These are phyloP conservation scores for Tetrastigma voinierianum DNA, from an alignment of 164 flowering plant species.

Conservation along the genomic window DNA sequence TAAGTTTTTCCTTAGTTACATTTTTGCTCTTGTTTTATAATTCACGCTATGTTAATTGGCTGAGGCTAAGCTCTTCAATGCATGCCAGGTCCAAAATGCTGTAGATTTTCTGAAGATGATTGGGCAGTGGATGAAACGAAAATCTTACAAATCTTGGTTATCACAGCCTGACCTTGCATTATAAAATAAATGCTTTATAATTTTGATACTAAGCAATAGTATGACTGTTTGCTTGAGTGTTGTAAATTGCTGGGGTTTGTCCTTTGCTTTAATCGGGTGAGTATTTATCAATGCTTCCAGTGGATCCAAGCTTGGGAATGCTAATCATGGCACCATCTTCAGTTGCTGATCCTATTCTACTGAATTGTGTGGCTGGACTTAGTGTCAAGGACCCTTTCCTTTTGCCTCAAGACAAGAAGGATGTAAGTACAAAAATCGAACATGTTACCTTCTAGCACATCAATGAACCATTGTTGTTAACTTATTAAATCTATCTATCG, in stretches of 20 bases:
- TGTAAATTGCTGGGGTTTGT: neutral
- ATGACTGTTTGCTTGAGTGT: neutral
- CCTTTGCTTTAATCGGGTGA: slow-evolving; percentile 46
- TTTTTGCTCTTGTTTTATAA: slow-evolving; percentile 1
- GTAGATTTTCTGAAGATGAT: slow-evolving; percentile 90
- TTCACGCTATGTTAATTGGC: neutral
- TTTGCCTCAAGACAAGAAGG: slow-evolving; percentile 94
- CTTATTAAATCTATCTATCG: neutral
- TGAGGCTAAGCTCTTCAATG: slow-evolving; percentile 1
- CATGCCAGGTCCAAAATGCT: slow-evolving; percentile 89
- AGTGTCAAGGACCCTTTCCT: slow-evolving; percentile 98
- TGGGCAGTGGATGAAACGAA: slow-evolving; percentile 94
- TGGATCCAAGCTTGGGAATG: slow-evolving; percentile 99
- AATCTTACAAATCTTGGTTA: slow-evolving; percentile 91
- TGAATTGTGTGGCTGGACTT: slow-evolving; percentile 88
- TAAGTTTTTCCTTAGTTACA: neutral
- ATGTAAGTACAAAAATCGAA: slow-evolving; percentile 49
- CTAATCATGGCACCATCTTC: slow-evolving; percentile 87
- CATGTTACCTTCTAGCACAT: neutral
- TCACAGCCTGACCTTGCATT: slow-evolving; percentile 23
- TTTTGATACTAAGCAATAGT: neutral
- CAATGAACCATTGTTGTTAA: neutral
- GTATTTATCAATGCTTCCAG: slow-evolving; percentile 87
- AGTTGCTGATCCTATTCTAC: slow-evolving; percentile 92
- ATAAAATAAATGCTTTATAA: neutral